These are phyloP conservation scores for Pseudocercospora ulei DNA, from an alignment of 2,329 filamentous ascomycete genomes.

Conservation along the genomic window DNA sequence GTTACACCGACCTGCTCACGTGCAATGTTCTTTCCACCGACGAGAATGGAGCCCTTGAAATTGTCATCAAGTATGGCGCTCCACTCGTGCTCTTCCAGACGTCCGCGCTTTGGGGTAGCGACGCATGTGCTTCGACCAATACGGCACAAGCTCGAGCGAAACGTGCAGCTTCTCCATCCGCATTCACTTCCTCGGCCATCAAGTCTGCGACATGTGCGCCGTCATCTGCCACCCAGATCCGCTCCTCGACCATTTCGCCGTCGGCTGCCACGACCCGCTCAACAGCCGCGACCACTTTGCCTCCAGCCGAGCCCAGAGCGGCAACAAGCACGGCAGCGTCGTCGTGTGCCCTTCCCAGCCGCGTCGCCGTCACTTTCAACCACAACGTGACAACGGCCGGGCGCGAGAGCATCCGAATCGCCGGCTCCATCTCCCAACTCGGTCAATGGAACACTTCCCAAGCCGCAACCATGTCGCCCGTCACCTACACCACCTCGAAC, in stretches of 20 bases:
- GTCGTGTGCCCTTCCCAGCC: constrained; percentile 24
- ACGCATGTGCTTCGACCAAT: constrained; percentile 30
- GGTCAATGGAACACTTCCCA: constrained; percentile 50
- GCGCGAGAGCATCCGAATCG: constrained; percentile 57
- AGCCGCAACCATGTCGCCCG: constrained; percentile 50
- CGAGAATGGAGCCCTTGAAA: constrained; percentile 37
- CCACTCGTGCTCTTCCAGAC: constrained; percentile 40
- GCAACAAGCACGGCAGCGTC: constrained; percentile 22
- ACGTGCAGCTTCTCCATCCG: background rate
- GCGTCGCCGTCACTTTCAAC: constrained; percentile 54
- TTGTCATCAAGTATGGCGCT: constrained; percentile 39
- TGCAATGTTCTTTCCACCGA: constrained; percentile 41
- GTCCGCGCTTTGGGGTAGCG: constrained; percentile 33
- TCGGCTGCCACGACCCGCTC: constrained; percentile 34
- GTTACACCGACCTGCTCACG: constrained; percentile 36
- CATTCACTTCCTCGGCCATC: background rate
- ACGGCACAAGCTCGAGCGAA: background rate
- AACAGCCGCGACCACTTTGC: constrained; percentile 36
- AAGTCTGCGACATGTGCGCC: background rate
- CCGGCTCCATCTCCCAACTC: constrained; percentile 50
- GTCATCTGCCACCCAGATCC: background rate
- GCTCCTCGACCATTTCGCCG: background rate
- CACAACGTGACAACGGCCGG: constrained; percentile 48
- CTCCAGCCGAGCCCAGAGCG: constrained; percentile 22
- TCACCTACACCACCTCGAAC: constrained; percentile 49